Base-by-base conservation (phyloP, 192 early-diverging fungal genomes). In the Coemansia furcata region DNA sequence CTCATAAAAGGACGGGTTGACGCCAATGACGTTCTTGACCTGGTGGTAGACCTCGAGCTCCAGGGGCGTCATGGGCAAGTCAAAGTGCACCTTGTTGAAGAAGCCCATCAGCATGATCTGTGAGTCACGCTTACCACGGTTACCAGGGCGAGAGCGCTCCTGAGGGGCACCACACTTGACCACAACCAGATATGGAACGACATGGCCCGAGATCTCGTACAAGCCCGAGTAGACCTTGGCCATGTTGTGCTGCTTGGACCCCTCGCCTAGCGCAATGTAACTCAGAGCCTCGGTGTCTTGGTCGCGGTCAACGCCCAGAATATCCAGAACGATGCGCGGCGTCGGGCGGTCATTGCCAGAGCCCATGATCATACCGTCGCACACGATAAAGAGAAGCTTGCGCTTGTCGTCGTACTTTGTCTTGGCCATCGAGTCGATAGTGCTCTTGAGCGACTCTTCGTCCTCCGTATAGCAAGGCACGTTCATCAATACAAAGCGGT, bases 1-100 rank as follows among this genome's bases (percentile, higher is more conserved):
- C 86, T 99, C 98, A 78, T 98, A 99, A 50, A 95, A 92, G 11
- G 86, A 85, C 8, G 98, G 98, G 72, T 94, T 92, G 39, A 98
- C 96, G 35, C 98, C 98, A 83, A 99, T 98, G 38, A 98, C 92
- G 76, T 97, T 92, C 85, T 99, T 97, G 87, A 99, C 95, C 74
- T 98, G 96, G 82, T 98, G 95, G 84, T 93, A 98, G 65, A 99
- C 89, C 72, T 99, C 96, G 44, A 99, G 88, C 80, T 99, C 96
- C 66, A 99, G 85, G 14, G 96, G 95, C 29, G 89, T 89, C 96
- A 99, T 98, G 17, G 92, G 86, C 59, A 87, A 83, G 73, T 97
- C 91, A 76, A 95, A 98, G 80, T 95, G 94, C 17, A 99, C 95
- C 75, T 95, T 91, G 76, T 95, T 95, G 67, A 99, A 86, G 89